Percentiles rank a stretch among this genome's conserved stretches.
Evolutionary conservation across 352 stramenopile genomes (phyloP).

Genomic region (Plasmopara muralis): DNA sequence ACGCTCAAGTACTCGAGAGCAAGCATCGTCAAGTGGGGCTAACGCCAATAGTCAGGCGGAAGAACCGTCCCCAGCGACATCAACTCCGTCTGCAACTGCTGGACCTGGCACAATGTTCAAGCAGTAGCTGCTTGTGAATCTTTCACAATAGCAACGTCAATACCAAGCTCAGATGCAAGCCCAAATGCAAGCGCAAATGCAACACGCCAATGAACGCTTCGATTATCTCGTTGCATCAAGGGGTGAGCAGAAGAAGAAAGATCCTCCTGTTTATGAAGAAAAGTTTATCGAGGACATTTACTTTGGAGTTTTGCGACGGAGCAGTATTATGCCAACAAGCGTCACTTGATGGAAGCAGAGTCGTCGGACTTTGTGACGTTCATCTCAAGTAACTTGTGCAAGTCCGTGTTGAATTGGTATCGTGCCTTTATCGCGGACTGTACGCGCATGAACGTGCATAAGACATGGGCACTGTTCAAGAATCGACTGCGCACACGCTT

Average conservation of each 20-base stretch:
- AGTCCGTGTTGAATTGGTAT: background rate
- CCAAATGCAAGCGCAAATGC: background rate
- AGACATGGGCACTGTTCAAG: too few species aligned
- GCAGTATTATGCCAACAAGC: background rate
- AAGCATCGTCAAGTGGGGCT: background rate
- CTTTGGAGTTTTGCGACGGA: too few species aligned
- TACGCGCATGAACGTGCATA: background rate
- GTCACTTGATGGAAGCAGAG: too few species aligned
- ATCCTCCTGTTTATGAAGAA: too few species aligned
- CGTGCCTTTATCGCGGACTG: background rate
- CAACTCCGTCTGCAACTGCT: background rate
- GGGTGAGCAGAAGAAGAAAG: background rate
- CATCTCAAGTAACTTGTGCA: background rate
- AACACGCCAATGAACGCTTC: too few species aligned
- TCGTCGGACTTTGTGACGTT: too few species aligned
- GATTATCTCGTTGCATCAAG: too few species aligned
- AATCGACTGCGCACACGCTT: background rate
- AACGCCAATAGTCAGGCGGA: background rate
- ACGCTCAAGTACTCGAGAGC: background rate
- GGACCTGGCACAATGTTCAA: constrained; percentile 5
- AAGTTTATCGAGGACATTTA: too few species aligned
- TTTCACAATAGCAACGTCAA: constrained; percentile 10
- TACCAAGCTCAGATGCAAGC: constrained; percentile 8
- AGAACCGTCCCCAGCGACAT: background rate
- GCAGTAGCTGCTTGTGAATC: constrained; percentile 9